Conservation (phyloP, 768 basidiomycete genomes). For the Arthromyces matolae region DNA sequence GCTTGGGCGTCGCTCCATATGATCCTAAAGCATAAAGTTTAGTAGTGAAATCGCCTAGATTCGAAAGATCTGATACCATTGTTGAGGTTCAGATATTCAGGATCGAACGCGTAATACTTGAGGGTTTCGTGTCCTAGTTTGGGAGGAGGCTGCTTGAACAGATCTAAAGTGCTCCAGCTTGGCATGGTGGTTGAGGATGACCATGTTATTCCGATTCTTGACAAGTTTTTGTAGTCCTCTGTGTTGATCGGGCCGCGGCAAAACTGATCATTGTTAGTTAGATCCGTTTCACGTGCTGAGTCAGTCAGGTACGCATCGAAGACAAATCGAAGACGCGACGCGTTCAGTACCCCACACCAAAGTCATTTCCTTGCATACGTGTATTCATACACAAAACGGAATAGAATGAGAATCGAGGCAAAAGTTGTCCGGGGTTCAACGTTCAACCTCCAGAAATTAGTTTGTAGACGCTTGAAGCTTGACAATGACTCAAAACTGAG, state of each 20-base stretch:
- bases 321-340: too few relatives aligned
- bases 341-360: too few relatives aligned
- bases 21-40: conserved; percentile 37
- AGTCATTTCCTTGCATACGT: too few relatives aligned
- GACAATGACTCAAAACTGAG: too few relatives aligned
- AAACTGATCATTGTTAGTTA: too few relatives aligned
- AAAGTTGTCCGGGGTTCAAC: too few relatives aligned
- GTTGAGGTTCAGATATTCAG: conserved; percentile 62
- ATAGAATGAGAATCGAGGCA: too few relatives aligned
- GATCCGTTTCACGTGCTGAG: too few relatives aligned
- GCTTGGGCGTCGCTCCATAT: conserved; percentile 45
- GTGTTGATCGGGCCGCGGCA: background rate
- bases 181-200: background rate
- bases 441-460: too few relatives aligned
- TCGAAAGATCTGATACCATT: conserved; percentile 39
- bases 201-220: background rate
- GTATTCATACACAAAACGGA: too few relatives aligned
- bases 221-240: background rate
- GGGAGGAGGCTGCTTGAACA: conserved; percentile 28
- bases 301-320: too few relatives aligned
- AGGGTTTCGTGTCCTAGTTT: conserved; percentile 54
- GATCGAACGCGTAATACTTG: conserved; percentile 53
- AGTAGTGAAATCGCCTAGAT: conserved; percentile 23
- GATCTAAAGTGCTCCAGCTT: conserved; percentile 3
- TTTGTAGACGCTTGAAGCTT: too few relatives aligned